phyloP scores from a whole-genome alignment of 176 grass and related monocot genomes.

The Themeda triandra region DNA sequence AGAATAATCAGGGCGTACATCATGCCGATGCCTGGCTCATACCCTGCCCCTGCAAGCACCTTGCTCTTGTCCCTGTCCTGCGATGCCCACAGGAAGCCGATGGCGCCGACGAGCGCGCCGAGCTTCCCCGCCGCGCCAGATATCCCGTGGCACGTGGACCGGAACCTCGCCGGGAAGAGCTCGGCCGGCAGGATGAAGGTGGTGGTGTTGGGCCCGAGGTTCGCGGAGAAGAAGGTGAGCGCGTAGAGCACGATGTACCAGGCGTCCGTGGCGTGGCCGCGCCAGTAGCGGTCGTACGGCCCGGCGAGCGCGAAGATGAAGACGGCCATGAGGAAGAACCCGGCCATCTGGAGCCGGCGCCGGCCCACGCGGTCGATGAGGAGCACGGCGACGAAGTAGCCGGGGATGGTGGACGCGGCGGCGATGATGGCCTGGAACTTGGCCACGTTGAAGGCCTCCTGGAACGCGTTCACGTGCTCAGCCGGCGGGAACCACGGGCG shows the following conservation, averaged over 20 bases:
- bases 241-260: constrained; percentile 58
- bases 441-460: constrained; percentile 48
- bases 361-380: constrained; percentile 52
- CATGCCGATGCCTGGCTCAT: constrained; percentile 44
- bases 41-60: neutral
- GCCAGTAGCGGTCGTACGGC: constrained; percentile 59
- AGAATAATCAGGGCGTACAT: constrained; percentile 56
- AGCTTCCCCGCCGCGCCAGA: constrained; percentile 52
- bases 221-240: constrained; percentile 69
- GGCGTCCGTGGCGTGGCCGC: constrained; percentile 7
- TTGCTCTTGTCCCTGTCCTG: neutral
- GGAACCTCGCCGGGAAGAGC: constrained; percentile 53
- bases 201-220: constrained; percentile 71
- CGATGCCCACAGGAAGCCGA: constrained; percentile 53
- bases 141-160: constrained; percentile 58
- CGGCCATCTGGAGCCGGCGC: constrained; percentile 42
- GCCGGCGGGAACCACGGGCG: constrained; percentile 17
- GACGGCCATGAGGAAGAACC: constrained; percentile 58
- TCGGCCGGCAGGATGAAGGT: constrained; percentile 71
- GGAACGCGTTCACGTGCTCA: constrained; percentile 36
- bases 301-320: constrained; percentile 61
- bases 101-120: constrained; percentile 35
- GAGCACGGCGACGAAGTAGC: constrained; percentile 46
- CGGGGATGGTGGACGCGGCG: constrained; percentile 47
- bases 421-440: constrained; percentile 59